Evolutionary conservation across 2,329 filamentous ascomycete genomes (phyloP).

Genomic region (Fusarium chuoi): DNA sequence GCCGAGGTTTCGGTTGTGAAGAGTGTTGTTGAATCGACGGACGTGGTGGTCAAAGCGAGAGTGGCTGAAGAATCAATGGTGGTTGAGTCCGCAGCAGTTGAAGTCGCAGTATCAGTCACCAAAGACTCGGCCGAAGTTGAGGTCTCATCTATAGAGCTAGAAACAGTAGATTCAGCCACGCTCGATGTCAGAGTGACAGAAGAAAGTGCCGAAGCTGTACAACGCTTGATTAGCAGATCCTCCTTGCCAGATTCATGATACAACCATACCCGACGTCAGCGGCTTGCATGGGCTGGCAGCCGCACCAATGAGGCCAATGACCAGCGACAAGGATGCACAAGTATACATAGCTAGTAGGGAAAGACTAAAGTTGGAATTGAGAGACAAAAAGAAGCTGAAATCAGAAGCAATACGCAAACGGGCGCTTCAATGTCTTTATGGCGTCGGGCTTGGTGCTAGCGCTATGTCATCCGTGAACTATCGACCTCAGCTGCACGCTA

Average conservation of each 20-base stretch:
- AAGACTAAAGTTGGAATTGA: neutral
- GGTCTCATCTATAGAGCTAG: neutral
- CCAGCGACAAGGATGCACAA: neutral
- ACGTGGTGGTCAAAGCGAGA: neutral
- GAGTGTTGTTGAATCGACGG: neutral
- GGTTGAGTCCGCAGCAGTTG: neutral
- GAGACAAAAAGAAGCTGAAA: neutral
- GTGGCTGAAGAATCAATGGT: neutral
- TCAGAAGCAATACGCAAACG: neutral
- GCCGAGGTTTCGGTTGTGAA: neutral
- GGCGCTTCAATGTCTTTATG: neutral
- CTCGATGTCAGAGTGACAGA: neutral
- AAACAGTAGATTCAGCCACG: neutral
- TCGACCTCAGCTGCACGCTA: neutral
- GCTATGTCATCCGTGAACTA: neutral
- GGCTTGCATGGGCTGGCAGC: slow-evolving; percentile 2
- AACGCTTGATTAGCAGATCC: neutral
- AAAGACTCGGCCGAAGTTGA: neutral
- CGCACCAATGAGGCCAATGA: neutral
- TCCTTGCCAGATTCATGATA: accelerated
- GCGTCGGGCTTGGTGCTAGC: neutral
- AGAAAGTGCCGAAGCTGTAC: neutral
- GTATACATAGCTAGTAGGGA: neutral
- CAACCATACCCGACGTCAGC: neutral
- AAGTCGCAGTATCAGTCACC: neutral